phyloP scores from a whole-genome alignment of 192 early-diverging fungal genomes.

The Coemansia erecta region DNA sequence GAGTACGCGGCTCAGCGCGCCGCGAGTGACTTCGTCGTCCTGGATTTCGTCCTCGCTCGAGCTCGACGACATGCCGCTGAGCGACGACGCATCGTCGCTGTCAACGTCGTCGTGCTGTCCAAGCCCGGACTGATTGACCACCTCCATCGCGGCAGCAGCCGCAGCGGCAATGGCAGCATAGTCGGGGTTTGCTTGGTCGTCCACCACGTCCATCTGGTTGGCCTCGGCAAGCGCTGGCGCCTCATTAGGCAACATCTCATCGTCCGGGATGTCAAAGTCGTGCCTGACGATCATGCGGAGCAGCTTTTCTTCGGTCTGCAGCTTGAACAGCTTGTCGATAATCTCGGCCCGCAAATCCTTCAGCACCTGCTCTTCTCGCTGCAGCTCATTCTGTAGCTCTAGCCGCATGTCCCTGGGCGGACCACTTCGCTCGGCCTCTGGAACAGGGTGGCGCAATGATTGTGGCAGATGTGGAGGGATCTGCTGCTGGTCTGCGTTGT shows the following conservation, averaged over 20 bases:
- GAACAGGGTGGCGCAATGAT: slow-evolving; percentile 6
- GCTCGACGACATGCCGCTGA: slow-evolving; percentile 49
- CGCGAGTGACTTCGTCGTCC: slow-evolving; percentile 44
- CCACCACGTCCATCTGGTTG: background rate
- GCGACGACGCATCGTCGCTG: slow-evolving; percentile 16
- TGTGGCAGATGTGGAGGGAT: slow-evolving; percentile 18
- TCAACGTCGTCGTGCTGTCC: slow-evolving; percentile 9
- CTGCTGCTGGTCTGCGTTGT: background rate
- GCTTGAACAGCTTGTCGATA: slow-evolving; percentile 41
- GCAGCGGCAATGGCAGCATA: slow-evolving; percentile 4
- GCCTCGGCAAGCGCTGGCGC: background rate
- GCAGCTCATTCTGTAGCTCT: slow-evolving; percentile 46
- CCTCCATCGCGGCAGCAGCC: background rate
- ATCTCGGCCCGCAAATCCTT: slow-evolving; percentile 46
- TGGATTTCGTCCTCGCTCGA: slow-evolving; percentile 46
- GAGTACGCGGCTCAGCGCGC: slow-evolving; percentile 37
- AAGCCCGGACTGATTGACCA: background rate
- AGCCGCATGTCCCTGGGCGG: slow-evolving; percentile 41
- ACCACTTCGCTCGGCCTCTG: slow-evolving; percentile 7
- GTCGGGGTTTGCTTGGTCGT: background rate
- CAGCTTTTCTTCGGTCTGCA: slow-evolving; percentile 45
- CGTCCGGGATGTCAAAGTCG: slow-evolving; percentile 38
- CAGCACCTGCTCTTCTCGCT: slow-evolving; percentile 36
- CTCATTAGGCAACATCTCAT: slow-evolving; percentile 6
- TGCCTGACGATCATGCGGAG: slow-evolving; percentile 45